A percentile compares a stretch with the other conserved stretches of the same genome.
Evolutionary conservation across 139 green algal genomes (phyloP).

Genomic region (Limnomonas spitsbergensis): DNA sequence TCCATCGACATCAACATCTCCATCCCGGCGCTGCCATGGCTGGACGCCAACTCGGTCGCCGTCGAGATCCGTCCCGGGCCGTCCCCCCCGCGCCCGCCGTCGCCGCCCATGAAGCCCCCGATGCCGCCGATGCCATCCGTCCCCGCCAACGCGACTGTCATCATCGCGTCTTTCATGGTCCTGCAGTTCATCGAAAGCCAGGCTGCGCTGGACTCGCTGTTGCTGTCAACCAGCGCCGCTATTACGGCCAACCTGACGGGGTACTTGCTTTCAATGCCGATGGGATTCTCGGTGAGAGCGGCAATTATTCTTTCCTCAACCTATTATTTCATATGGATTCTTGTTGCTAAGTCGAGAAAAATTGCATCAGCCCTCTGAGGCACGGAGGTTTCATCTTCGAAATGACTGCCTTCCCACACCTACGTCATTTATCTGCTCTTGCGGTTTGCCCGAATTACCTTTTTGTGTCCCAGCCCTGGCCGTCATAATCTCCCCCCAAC

Average conservation of each 20-base stretch:
- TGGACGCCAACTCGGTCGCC: constrained; percentile 17
- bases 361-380: too few species aligned
- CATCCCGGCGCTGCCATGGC: constrained; percentile 8
- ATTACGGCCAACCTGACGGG: constrained; percentile 9
- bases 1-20: background rate
- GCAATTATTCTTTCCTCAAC: too few species aligned
- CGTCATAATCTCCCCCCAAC: too few species aligned
- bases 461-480: too few species aligned
- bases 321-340: too few species aligned
- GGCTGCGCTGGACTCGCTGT: background rate
- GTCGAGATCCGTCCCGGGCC: constrained; percentile 11
- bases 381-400: too few species aligned
- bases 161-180: constrained; percentile 8
- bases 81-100: background rate
- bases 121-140: background rate
- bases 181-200: constrained; percentile 11
- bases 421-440: too few species aligned
- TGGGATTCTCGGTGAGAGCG: constrained; percentile 4
- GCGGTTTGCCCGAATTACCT: too few species aligned
- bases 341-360: too few species aligned
- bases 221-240: background rate
- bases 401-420: too few species aligned
- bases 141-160: background rate
- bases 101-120: background rate
- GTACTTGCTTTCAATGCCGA: constrained; percentile 16